Evolutionary conservation across 805 yeast genomes (phyloP).

Genomic region (Lipomyces japonicus): DNA sequence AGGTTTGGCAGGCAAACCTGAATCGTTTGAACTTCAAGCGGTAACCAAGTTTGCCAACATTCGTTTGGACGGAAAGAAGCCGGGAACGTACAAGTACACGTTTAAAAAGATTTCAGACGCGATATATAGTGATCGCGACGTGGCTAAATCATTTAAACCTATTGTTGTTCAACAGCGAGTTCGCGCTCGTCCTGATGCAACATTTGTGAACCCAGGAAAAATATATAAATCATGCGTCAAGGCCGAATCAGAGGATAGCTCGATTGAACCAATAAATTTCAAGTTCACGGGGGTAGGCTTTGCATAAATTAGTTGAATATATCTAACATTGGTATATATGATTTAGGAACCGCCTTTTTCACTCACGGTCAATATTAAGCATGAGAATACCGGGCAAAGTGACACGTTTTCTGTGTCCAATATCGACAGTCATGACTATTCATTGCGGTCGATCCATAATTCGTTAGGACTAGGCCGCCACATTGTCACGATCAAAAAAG

Average conservation of each 20-base stretch:
- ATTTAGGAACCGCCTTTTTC: constrained; percentile 19
- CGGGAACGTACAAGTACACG: constrained; percentile 61
- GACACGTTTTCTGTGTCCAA: constrained; percentile 47
- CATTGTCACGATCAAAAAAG: constrained; percentile 51
- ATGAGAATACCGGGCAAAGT: constrained; percentile 55
- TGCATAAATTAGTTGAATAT: constrained; percentile 50
- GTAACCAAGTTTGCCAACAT: constrained; percentile 51
- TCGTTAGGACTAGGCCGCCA: constrained; percentile 69
- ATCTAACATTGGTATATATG: neutral
- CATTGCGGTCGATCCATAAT: constrained; percentile 46
- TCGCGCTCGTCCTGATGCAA: constrained; percentile 57
- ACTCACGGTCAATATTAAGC: constrained; percentile 51
- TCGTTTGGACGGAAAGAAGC: constrained; percentile 41
- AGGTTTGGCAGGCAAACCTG: neutral
- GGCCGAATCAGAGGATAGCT: constrained; percentile 40
- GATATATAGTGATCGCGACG: constrained; percentile 46
- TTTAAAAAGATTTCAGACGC: constrained; percentile 65
- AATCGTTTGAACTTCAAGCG: constrained; percentile 42
- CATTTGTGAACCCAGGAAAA: constrained; percentile 47
- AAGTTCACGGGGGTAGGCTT: constrained; percentile 50
- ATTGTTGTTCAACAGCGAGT: constrained; percentile 52
- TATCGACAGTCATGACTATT: constrained; percentile 41
- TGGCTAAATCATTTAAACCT: constrained; percentile 34
- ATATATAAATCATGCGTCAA: constrained; percentile 50
- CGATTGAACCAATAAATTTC: constrained; percentile 51